Base-by-base conservation (phyloP, 495 filamentous ascomycete genomes). In the Bacidia gigantensis region DNA sequence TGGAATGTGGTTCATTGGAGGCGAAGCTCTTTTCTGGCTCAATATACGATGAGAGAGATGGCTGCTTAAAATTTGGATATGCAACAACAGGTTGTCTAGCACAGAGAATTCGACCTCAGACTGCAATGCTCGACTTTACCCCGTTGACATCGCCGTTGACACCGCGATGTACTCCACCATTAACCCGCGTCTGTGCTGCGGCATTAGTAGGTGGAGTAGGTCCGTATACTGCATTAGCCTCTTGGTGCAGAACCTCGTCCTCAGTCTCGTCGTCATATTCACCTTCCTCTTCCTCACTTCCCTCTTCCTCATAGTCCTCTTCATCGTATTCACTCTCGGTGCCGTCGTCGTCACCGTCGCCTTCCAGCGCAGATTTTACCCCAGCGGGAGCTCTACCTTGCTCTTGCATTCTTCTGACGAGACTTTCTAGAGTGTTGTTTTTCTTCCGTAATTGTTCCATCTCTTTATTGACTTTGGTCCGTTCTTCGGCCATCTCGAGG, bases 401-500 rank as follows among this genome's bases (percentile, higher is more conserved):
- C 48, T 84, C 86, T 67, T 94, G 89, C 88, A 95, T 94, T 56
- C 86, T 86, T 53, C 88, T 81, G 63, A 92, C 93, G 53, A 97
- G 83, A 62, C 84, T 86, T 66, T 92, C 89, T 35, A 98, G 80
- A 61, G 94, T 92, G 49, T 85, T 83, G 60, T 89, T 87, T 72
- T 94, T 93, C 68, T 89, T 89, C 58, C 82, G 83, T 56, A 86
- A 76, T 25, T 79, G 77, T 51, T 92, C 84, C 24, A 92, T 69
- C 55, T 94, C 89, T 55, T 82, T 80, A 52, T 90, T 77, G 57
- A 83, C 79, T 54, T 83, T 78, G 22, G 84, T 89, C 11, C 92
- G 81, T 61, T 97, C 93, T 66, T 97, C 92, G 7, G 92, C 92
- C 93, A 98, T 96, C 67, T 95, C 85, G 26, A 96, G 74, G 62